These are phyloP conservation scores for Dillenia suffruticosa DNA, from an alignment of 164 flowering plant species.

Conservation along the genomic window DNA sequence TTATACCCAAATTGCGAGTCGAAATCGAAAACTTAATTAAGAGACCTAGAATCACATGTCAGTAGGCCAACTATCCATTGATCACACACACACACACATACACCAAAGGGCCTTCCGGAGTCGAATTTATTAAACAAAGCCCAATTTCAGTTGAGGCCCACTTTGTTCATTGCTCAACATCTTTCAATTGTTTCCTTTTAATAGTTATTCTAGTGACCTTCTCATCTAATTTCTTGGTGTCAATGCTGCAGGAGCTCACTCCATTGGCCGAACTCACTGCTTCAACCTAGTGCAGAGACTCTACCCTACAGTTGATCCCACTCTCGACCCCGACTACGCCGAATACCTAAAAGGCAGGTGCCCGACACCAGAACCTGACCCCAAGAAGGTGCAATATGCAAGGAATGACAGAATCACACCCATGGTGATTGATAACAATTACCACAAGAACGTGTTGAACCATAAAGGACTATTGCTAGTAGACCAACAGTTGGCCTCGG, in stretches of 20 bases:
- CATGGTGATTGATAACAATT: conserved; percentile 70
- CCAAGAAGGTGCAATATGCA: conserved; percentile 52
- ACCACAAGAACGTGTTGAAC: conserved; percentile 66
- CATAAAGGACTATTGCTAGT: conserved; percentile 63
- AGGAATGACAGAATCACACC: conserved; percentile 72
- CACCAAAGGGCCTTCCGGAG: no score
- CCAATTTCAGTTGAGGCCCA: no score
- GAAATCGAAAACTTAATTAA: no score
- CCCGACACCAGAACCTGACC: conserved; percentile 67
- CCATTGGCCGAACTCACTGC: conserved; percentile 88
- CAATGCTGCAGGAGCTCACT: conserved; percentile 66
- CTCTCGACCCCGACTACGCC: conserved; percentile 62
- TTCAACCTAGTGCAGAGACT: conserved; percentile 61
- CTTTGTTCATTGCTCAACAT: no score
- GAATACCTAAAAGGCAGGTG: conserved; percentile 63
- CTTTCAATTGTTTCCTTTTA: no score
- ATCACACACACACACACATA: no score
- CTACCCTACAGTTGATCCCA: conserved; percentile 78
- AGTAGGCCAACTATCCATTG: no score
- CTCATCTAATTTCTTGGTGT: not conserved
- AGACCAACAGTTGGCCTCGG: conserved; percentile 60
- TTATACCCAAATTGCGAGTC: no score
- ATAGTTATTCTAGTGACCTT: no score
- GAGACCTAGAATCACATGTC: no score
- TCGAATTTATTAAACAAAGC: no score